Base-by-base conservation (phyloP, 441 rosid genomes). In the Daphne laureola region DNA sequence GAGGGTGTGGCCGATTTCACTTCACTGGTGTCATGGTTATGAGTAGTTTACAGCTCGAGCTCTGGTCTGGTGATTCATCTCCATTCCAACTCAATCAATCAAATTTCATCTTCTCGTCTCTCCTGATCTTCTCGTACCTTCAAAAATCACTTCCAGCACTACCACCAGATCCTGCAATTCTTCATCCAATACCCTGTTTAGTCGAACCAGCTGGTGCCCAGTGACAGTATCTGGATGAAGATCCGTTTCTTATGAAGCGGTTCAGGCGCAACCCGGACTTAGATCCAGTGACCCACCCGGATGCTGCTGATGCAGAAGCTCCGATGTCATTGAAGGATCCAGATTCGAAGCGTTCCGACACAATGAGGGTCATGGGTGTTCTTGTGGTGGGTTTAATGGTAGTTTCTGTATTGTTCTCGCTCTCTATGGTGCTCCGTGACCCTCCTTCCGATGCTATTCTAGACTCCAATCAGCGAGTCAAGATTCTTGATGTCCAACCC, bases 371-470 rank as follows among this genome's bases (percentile, higher is more conserved):
- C 53, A 72, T 75, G 80, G 75, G 73, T 38, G 44, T 67, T 14
- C 4, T 64, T 38, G n/a, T 72, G 54, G 73, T 52, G 8, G 49
- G 55, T 57, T 65, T 75, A 44, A 66, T 75, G 74, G 23, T 62
- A 36, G 31, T 57, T 27, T 75, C 77, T 5, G 80, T 72, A 36
- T 41, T 72, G 50, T 75, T 75, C 36, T 72, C 80, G 2, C 57
- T 75, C 51, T 58, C 74, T 36, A 57, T 66, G 42, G 77, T 75
- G 60, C 74, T 75, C 56, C 56, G 63, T 12, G 80, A 75, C 64
- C 77, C 70, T 26, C 80, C 80, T 0, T 46, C 69, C 51, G 72
- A 72, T 43, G 61, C 51, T 14, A 62, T 68, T 50, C 44, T 57
- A 53, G 68, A 69, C 12, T 21, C 71, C 6, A 40, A 15, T 17